phyloP scores from a whole-genome alignment of 208 protist genomes.

The Leishmania braziliensis region DNA sequence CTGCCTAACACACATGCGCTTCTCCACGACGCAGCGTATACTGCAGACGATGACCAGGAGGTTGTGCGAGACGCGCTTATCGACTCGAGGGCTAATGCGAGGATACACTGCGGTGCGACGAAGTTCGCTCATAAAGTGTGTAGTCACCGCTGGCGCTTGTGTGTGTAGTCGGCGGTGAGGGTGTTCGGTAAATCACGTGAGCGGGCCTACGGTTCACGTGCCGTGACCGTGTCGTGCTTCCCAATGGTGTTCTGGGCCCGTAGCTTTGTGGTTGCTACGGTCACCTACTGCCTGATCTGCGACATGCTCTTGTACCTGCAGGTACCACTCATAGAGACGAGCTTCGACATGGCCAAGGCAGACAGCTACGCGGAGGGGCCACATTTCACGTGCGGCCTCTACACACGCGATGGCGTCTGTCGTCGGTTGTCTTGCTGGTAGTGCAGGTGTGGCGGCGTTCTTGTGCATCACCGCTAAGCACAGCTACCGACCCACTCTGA shows the following conservation, averaged over 20 bases:
- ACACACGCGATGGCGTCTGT: slow-evolving; percentile 49
- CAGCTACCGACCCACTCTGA: slow-evolving; percentile 46
- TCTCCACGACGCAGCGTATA: neutral
- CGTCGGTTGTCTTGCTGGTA: slow-evolving; percentile 37
- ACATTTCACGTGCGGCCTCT: slow-evolving; percentile 54
- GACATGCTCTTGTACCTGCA: slow-evolving; percentile 47
- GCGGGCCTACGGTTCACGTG: slow-evolving; percentile 18
- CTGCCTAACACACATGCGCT: neutral
- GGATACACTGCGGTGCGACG: slow-evolving; percentile 13
- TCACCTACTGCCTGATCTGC: slow-evolving; percentile 45
- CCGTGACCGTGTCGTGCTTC: slow-evolving; percentile 17
- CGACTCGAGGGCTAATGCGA: slow-evolving; percentile 34
- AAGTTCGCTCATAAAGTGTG: slow-evolving; percentile 32
- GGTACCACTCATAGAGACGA: slow-evolving; percentile 43
- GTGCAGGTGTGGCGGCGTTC: slow-evolving; percentile 48
- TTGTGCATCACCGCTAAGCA: slow-evolving; percentile 43
- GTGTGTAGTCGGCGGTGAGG: slow-evolving; percentile 31
- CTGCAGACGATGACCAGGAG: neutral
- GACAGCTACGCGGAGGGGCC: slow-evolving; percentile 39
- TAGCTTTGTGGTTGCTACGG: slow-evolving; percentile 41
- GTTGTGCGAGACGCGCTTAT: slow-evolving; percentile 20
- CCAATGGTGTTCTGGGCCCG: slow-evolving; percentile 28
- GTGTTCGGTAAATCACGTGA: slow-evolving; percentile 19
- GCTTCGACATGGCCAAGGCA: slow-evolving; percentile 37
- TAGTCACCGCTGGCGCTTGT: slow-evolving; percentile 28